A percentile compares a stretch with the other conserved stretches of the same genome.
These are phyloP conservation scores for Chimonanthus salicifolius DNA, from an alignment of 164 flowering plant species.

Conservation along the genomic window DNA sequence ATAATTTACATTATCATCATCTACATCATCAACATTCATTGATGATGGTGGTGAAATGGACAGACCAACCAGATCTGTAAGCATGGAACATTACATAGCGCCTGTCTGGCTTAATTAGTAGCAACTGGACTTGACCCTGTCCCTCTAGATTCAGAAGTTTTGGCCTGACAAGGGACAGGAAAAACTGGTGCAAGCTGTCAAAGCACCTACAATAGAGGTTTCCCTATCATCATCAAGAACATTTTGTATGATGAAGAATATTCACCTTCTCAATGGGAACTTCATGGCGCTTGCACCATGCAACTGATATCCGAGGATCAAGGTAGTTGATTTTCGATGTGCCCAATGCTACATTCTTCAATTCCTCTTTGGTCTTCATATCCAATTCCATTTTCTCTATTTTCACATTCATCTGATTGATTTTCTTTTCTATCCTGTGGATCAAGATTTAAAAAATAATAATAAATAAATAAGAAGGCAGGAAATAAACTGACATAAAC, in stretches of 20 bases:
- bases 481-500: background rate
- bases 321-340: conserved; percentile 94
- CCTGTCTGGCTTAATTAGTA: too few species aligned
- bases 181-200: background rate
- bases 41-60: too few species aligned
- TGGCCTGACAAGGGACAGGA: background rate
- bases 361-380: conserved; percentile 74
- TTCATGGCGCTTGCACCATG: conserved; percentile 99
- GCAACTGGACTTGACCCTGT: too few species aligned
- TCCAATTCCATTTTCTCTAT: conserved; percentile 79
- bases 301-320: conserved; percentile 96
- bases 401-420: conserved; percentile 57
- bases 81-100: too few species aligned
- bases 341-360: conserved; percentile 91
- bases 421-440: conserved; percentile 75
- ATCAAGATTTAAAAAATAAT: background rate
- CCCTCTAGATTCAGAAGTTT: background rate
- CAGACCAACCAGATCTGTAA: too few species aligned
- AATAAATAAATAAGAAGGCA: conserved; percentile 1
- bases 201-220: background rate
- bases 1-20: too few species aligned
- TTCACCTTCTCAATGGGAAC: conserved; percentile 97
- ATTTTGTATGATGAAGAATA: background rate
- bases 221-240: background rate
- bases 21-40: too few species aligned